These are phyloP conservation scores for Plasmodium gaboni DNA, from an alignment of 169 alveolate species.

Conservation along the genomic window DNA sequence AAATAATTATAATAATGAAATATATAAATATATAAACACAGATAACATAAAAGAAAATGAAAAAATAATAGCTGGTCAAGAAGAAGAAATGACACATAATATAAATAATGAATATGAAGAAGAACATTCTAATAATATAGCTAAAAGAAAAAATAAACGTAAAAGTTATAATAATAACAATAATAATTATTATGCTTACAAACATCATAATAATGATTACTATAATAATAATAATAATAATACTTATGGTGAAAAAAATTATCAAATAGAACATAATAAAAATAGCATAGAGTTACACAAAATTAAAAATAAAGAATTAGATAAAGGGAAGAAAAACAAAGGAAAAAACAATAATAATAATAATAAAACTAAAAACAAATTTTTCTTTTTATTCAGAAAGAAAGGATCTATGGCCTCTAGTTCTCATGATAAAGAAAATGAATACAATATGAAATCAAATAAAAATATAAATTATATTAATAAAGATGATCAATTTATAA, in stretches of 20 bases:
- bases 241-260: neutral
- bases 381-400: slow-evolving; percentile 20
- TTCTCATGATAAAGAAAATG: neutral
- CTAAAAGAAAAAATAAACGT: neutral
- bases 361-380: slow-evolving; percentile 12
- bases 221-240: neutral
- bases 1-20: too few relatives aligned
- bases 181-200: neutral
- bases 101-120: neutral
- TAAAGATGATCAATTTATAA: neutral
- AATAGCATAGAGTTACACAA: slow-evolving; percentile 7
- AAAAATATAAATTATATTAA: neutral
- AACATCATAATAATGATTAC: neutral
- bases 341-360: neutral
- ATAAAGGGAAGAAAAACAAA: slow-evolving; percentile 37
- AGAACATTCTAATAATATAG: neutral
- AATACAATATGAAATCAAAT: neutral
- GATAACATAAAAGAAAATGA: too few relatives aligned
- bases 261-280: neutral
- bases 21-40: too few relatives aligned
- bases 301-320: slow-evolving; percentile 14
- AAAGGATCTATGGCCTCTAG: neutral
- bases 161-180: neutral
- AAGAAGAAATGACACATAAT: neutral
- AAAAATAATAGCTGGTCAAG: too few relatives aligned